Percentiles rank a stretch among this genome's conserved stretches.
Conservation (phyloP, 495 filamentous ascomycete species). For the Tuber magnatum region DNA sequence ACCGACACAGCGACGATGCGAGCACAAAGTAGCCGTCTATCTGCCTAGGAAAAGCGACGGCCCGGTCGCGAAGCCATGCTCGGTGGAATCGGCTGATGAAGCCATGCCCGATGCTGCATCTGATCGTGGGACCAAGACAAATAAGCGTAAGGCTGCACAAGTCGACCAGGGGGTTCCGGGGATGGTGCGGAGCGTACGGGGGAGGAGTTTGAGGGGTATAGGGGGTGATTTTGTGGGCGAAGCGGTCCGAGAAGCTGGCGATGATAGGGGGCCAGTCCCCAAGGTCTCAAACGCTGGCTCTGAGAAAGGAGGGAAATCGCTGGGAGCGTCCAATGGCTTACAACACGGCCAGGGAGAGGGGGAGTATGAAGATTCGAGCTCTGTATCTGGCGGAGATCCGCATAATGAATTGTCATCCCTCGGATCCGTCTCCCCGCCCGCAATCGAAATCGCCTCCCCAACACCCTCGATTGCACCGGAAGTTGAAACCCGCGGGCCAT, state of each 20-base stretch:
- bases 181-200: neutral
- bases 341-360: neutral
- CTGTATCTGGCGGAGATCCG: neutral
- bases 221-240: neutral
- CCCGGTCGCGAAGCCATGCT: neutral
- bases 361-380: neutral
- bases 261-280: neutral
- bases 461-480: neutral
- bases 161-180: neutral
- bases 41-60: neutral
- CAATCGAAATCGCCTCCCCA: neutral
- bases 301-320: neutral
- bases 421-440: neutral
- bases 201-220: neutral
- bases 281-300: neutral
- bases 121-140: neutral
- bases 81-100: neutral
- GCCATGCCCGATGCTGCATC: neutral
- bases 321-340: neutral
- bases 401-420: neutral
- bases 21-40: neutral
- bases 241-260: neutral
- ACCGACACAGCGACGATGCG: neutral
- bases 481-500: neutral
- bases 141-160: neutral